Base-by-base conservation (phyloP, 2,329 filamentous ascomycete species). In the Neurospora sp. region DNA sequence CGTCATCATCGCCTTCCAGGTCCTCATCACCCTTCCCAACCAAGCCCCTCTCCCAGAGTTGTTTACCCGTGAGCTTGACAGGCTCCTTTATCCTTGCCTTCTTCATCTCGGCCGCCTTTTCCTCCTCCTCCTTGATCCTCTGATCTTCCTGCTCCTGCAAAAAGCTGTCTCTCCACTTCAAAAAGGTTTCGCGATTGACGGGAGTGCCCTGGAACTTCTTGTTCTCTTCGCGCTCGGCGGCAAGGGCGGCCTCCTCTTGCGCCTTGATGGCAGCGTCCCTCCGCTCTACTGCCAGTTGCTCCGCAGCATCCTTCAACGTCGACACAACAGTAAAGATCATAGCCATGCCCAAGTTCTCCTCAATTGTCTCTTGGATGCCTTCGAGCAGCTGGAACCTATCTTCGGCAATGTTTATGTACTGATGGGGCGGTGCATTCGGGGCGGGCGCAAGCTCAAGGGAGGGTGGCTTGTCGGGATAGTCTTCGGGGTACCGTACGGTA, bases 261-360 rank as follows among this genome's bases (percentile, higher is more conserved):
- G 77, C 84, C 76, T 88, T 86, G 8, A 85, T 86, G 1, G 84
- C 86, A 8, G 84, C 91, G 70, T 88, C 87, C 76, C 89, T 88
- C 66, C 96, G 89, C 72, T 93, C 89, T 17, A 85, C 81, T 74
- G 98, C 89, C 70, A 99, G 86, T 75, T 89, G 86, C 82, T 99
- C 96, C n/a, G 94, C 95, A 68, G 87, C 86, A 71, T 99, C 96
- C 79, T 97, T 98, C 71, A 99, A 82, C 0, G 91, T 88, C 15
- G 91, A 92, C 69, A 96, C 91, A 33, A 99, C 83, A 0, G 95
- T 93, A 81, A 98, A 99, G 1, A 99, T 83, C 96, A 99, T 99
- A 69, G 93, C 92, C 91, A 98, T 98, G 72, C 96, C 96, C 71
- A 98, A 82, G 75, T 94, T 98, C 80, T 99, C 96, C 78, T 96